phyloP scores from a whole-genome alignment of 306 rosid genomes.

The Benincasa hispida region DNA sequence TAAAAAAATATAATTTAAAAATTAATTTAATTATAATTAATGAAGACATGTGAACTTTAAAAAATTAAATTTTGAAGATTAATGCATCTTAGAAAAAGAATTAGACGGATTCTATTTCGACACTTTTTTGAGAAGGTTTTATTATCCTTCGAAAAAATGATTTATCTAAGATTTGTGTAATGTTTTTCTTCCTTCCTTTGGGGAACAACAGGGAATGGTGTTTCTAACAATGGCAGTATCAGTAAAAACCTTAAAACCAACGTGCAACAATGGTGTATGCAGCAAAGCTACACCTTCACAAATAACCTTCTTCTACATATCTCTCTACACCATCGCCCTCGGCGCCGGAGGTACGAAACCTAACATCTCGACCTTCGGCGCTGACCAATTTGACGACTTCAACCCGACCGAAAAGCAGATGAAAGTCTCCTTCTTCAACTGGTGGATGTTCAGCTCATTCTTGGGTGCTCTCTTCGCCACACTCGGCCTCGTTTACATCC shows the following conservation, averaged over 20 bases:
- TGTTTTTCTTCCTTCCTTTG: neutral
- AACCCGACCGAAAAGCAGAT: slow-evolving; percentile 29
- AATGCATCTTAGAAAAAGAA: too few relatives aligned
- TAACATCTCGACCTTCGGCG: slow-evolving; percentile 64
- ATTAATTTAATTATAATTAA: too few relatives aligned
- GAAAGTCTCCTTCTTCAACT: slow-evolving; percentile 69
- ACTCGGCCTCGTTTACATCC: slow-evolving; percentile 51
- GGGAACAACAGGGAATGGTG: slow-evolving; percentile 34
- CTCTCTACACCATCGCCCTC: slow-evolving; percentile 53
- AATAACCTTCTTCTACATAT: slow-evolving; percentile 31
- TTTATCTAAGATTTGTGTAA: too few relatives aligned
- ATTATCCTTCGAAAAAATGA: too few relatives aligned
- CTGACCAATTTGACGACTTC: slow-evolving; percentile 73
- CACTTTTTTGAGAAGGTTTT: too few relatives aligned
- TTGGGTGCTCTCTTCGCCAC: slow-evolving; percentile 49
- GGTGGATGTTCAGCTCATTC: slow-evolving; percentile 66
- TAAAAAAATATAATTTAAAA: too few relatives aligned
- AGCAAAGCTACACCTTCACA: slow-evolving; percentile 30
- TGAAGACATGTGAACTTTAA: too few relatives aligned
- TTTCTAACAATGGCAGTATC: slow-evolving; percentile 47
- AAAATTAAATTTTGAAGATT: too few relatives aligned
- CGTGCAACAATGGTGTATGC: slow-evolving; percentile 39
- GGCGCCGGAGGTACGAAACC: slow-evolving; percentile 68
- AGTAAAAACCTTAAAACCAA: slow-evolving; percentile 33
- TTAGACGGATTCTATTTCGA: too few relatives aligned